Evolutionary conservation across 352 stramenopile species (phyloP).

Genomic region (Stramenopiles sp.): DNA sequence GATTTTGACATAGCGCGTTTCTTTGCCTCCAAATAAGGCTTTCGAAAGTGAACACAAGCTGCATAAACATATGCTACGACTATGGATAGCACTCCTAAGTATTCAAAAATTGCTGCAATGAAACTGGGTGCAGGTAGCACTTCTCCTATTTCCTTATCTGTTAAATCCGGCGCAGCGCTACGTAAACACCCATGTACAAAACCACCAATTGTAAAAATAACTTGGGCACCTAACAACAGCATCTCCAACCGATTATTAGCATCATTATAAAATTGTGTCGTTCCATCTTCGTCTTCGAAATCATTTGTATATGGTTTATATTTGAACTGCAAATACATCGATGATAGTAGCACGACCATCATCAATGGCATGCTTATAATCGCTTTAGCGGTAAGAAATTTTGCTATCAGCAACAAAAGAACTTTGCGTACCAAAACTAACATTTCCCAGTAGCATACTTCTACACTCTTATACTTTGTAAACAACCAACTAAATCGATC

Average conservation of each 20-base stretch:
- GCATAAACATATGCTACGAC: no score
- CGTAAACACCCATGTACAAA: neutral
- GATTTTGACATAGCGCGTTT: no score
- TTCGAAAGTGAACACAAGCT: no score
- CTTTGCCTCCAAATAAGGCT: no score
- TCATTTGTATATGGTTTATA: neutral
- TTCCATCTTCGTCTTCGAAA: neutral
- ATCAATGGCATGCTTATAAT: neutral
- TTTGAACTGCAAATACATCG: neutral
- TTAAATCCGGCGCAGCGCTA: neutral
- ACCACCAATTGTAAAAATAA: neutral
- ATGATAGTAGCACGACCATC: neutral
- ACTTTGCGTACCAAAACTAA: neutral
- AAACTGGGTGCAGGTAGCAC: neutral
- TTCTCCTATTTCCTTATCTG: neutral
- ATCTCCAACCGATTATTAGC: constrained; percentile 1
- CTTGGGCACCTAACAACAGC: neutral
- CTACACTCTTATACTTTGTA: neutral
- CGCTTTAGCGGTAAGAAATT: neutral
- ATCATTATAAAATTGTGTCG: no score
- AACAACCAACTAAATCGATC: constrained; percentile 3
- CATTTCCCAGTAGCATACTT: neutral
- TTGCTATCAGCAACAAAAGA: neutral
- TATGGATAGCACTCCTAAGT: neutral
- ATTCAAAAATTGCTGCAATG: neutral